Evolutionary conservation across 83 land plant genomes (phyloP), one percentile per base, ranked within the genome.

Genomic region (Picea abies): DNA sequence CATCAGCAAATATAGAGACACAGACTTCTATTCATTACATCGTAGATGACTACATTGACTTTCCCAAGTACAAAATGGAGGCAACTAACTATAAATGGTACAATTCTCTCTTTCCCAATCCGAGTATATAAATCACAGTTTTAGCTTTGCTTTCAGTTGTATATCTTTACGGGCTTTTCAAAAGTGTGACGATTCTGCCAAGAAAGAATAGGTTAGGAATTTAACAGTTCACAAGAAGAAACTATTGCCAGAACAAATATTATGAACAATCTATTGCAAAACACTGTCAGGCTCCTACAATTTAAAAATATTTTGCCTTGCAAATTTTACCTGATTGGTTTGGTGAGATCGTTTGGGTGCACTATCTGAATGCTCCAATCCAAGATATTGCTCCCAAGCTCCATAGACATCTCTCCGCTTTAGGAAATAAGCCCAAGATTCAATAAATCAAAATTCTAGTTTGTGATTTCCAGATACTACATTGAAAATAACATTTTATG

Each of bases 381-480:
- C 99, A 77, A 97, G 92, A 72, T 96, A 97, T 83, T 97, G 96
- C 81, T 97, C 99, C 98, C 99, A 97, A 67, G 95, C 98, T 69
- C 95, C 99, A 88, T 94, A 92, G 44, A 88, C 88, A 83, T 95
- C 96, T 84, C 88, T 88, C 77, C 90, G 95, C 99, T 95, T 84
- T 15, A 82, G 75, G 60, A 26, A 23, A 37, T 6, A 17, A 1
- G 26, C 5, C 49, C 67, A 63, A 32, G 47, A 32, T 79, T 61
- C n/a, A 62, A 63, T 35, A 22, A 26, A 60, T 32, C 37, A 16
- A 75, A 16, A 75, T 76, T 44, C 5, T 1, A 0, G 4, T 22
- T 11, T 58, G 63, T 17, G 32, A 10, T 35, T 35, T 61, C 20
- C 39, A 37, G 15, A 79, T 35, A 61, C 37, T 7, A 29, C 10